phyloP scores from a whole-genome alignment of 192 early-diverging fungal genomes.

The Backusella psychrophila region DNA sequence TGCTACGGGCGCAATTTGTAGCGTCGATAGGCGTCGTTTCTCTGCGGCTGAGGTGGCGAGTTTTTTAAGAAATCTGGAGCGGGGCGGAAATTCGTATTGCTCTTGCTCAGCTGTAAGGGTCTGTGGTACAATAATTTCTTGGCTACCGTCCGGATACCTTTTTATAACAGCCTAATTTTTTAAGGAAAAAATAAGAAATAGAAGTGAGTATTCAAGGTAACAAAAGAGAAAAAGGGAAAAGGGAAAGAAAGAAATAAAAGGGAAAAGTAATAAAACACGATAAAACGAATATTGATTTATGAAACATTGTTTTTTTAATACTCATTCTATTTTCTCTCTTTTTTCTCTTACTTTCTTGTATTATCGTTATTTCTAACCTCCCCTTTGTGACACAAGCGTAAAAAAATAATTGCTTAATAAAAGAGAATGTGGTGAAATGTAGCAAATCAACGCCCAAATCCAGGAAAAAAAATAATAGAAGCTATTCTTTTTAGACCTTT shows the following conservation, averaged over 20 bases:
- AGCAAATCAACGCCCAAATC: not conserved
- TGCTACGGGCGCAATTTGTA: not conserved
- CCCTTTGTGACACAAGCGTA: not conserved
- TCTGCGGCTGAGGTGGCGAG: conserved; percentile 25
- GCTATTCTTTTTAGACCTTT: not conserved
- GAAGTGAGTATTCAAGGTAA: conserved; percentile 2
- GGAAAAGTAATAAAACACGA: conserved; percentile 6
- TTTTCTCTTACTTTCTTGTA: not conserved
- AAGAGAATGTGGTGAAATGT: not conserved
- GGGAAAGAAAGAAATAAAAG: not conserved
- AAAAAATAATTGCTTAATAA: not conserved
- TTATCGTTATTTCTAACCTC: conserved; percentile 7
- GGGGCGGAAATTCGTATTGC: conserved; percentile 32
- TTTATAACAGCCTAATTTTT: conserved; percentile 24
- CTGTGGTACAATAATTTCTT: conserved; percentile 31
- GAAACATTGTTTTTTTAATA: conserved; percentile 5
- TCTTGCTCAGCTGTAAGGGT: conserved; percentile 27
- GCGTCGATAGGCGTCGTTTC: conserved; percentile 14
- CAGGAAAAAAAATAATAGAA: not conserved
- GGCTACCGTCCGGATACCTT: conserved; percentile 25
- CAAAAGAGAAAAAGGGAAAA: conserved; percentile 3
- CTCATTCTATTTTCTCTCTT: conserved; percentile 6
- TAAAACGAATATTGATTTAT: conserved; percentile 8
- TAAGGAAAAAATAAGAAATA: not conserved
- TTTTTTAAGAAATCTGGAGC: conserved; percentile 25